phyloP scores from a whole-genome alignment of 306 rosid species.

The Inga oerstediana region DNA sequence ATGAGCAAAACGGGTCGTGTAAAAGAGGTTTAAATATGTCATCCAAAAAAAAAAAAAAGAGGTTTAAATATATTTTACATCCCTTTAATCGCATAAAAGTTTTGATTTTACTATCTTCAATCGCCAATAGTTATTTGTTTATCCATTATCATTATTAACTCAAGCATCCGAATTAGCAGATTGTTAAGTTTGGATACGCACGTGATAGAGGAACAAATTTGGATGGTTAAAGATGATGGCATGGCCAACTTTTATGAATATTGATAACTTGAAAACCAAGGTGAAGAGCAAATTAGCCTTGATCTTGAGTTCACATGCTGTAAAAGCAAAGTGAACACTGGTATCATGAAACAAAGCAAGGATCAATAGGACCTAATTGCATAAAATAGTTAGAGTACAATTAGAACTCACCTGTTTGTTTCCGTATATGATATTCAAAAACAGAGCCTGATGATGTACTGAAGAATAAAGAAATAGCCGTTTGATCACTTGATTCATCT shows the following conservation, averaged over 20 bases:
- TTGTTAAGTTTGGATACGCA: neutral
- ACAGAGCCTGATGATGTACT: conserved; percentile 71
- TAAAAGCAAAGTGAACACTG: conserved; percentile 13
- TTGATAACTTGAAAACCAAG: conserved; percentile 6
- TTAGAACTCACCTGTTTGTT: conserved; percentile 59
- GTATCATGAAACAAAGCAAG: conserved; percentile 9
- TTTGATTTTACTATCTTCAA: neutral
- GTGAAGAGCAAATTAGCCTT: neutral
- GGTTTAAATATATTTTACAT: neutral
- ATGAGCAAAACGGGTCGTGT: conserved; percentile 5
- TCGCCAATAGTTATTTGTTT: neutral
- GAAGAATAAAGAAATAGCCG: conserved; percentile 65
- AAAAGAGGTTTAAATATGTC: neutral
- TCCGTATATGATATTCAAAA: conserved; percentile 65
- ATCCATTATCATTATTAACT: neutral
- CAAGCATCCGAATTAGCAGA: neutral
- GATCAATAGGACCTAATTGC: neutral
- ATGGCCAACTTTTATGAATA: neutral
- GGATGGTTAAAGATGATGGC: neutral
- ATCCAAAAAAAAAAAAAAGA: neutral
- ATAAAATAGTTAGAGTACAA: conserved; percentile 17
- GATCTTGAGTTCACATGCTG: conserved; percentile 4
- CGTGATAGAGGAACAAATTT: neutral
- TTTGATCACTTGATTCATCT: conserved; percentile 57
- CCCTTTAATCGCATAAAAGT: neutral